Base-by-base conservation (phyloP, 495 filamentous ascomycete genomes). In the Penicilliopsis zonata region DNA sequence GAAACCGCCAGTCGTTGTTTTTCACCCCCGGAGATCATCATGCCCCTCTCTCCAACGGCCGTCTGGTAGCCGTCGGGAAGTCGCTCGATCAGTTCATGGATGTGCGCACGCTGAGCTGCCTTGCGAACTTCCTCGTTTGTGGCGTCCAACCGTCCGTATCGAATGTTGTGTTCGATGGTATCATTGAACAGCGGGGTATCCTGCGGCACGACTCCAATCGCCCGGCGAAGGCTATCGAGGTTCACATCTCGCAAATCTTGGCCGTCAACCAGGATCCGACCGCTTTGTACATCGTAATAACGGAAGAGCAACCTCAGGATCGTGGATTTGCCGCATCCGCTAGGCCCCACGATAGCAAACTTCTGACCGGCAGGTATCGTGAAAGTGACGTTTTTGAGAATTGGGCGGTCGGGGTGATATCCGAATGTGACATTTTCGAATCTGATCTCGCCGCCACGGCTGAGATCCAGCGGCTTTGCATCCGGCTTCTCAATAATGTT, bases 21-120 rank as follows among this genome's bases (percentile, higher is more conserved):
- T 60, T 98, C 90, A 19, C 90, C 90, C 5, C 87, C 90, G 3
- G 82, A 88, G 12, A 96, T 95, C 90, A 96, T 96, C 80, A 96
- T 81, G 1, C 90, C 90, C 15, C 92, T 68, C 64, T 98, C 90
- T 12, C 90, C 90, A 8, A 98, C 90, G 46, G 81, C 86, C 1
- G 90, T 98, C 12, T 80, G 53, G 47, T 98, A 98, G 3, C 86
- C 85, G 10, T 87, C 78, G 1, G 86, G 86, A 42, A 88, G 74
- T 19, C 56, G 57, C 31, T 71, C 63, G 33, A 98, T 77, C 28
- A 80, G 82, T 13, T 93, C 77, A 52, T 94, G 76, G 28, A 96
- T 84, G 33, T 76, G 74, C 4, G 90, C 92, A 34, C 81, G 66
- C 42, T 78, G 74, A 0, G 90, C 85, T 2, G 80, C 90, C 22